Base-by-base conservation (phyloP, 495 filamentous ascomycete genomes). In the Hypoxylon subgilvum region DNA sequence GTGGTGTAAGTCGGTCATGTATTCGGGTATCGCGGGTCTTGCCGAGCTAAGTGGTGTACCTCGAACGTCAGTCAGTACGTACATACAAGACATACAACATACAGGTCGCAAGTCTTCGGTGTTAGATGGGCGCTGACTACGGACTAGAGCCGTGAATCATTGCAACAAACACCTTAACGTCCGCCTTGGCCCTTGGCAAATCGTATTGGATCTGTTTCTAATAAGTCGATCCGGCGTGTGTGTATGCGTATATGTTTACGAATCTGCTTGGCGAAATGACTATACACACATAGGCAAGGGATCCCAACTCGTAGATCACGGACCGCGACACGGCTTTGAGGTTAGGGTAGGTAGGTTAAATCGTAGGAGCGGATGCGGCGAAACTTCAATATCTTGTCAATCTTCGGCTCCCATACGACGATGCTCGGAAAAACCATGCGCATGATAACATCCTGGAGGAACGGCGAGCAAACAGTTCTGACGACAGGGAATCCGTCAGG, bases 1-100 rank as follows among this genome's bases (percentile, higher is more conserved):
- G 61, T 64, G 23, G 61, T 64, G 61, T 64, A 64, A 64, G 61
- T 58, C 61, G 61, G 61, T 64, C 61, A 58, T 58, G 28, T 57
- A 58, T 64, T 57, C 61, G 61, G 61, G 61, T 58, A 58, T 58
- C 53, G 61, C 61, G 61, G 61, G 53, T 54, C 54, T 38, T 53
- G 53, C 61, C 61, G 61, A 64, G 46, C 39, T 23, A 42, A 9
- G 5, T 10, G 14, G 52, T 52, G 41, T 52, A 52, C 35, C 28
- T 52, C 16, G 17, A 56, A 63, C 46, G 52, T 49, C 53, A 46
- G 48, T 32, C 22, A 45, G 42, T 41, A 57, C 52, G 40, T 63
- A 63, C 42, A 51, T 30, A 43, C 19, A n/a, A n/a, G n/a, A n/a
- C n/a, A n/a, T 47, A 17, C 35, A 47, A 42, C 19, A 4, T 3